These are phyloP conservation scores for Thalassiosira livingstoniorum DNA, from an alignment of 352 stramenopile genomes.

Conservation along the genomic window DNA sequence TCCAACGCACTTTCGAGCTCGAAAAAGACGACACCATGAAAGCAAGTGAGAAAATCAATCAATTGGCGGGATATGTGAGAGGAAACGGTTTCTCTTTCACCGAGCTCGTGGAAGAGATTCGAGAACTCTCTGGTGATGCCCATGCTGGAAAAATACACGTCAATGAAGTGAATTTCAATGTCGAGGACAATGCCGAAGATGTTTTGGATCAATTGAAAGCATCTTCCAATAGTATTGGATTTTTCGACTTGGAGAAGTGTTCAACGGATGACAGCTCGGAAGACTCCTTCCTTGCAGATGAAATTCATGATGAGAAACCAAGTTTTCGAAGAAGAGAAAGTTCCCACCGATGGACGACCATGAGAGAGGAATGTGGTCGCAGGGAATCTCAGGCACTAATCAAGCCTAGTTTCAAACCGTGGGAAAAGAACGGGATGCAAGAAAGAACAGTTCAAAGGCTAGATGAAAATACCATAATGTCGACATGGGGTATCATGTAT, in stretches of 20 bases:
- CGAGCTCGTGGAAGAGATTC: constrained; percentile 20
- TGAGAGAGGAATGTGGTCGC: constrained; percentile 8
- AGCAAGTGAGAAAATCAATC: constrained; percentile 22
- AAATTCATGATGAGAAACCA: too few species aligned
- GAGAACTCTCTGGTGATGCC: too few species aligned
- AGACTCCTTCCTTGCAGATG: too few species aligned
- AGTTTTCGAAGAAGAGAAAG: too few species aligned
- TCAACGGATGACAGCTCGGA: not conserved
- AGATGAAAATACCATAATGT: constrained; percentile 15
- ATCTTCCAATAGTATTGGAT: not conserved
- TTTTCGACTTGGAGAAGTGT: not conserved
- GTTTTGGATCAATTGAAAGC: not conserved
- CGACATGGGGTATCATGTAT: constrained; percentile 67
- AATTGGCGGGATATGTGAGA: constrained; percentile 21
- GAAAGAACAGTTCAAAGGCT: constrained; percentile 40
- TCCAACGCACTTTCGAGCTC: constrained; percentile 14
- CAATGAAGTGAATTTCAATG: too few species aligned
- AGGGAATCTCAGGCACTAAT: constrained; percentile 18
- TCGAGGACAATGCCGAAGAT: not conserved
- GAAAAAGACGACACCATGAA: constrained; percentile 13
- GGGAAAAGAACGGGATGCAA: constrained; percentile 38
- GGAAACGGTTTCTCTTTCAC: constrained; percentile 40
- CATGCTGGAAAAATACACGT: too few species aligned
- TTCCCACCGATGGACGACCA: not conserved
- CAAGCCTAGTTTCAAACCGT: constrained; percentile 48